Conservation (phyloP, 495 filamentous ascomycete genomes). For the Aspergillus nidulans region DNA sequence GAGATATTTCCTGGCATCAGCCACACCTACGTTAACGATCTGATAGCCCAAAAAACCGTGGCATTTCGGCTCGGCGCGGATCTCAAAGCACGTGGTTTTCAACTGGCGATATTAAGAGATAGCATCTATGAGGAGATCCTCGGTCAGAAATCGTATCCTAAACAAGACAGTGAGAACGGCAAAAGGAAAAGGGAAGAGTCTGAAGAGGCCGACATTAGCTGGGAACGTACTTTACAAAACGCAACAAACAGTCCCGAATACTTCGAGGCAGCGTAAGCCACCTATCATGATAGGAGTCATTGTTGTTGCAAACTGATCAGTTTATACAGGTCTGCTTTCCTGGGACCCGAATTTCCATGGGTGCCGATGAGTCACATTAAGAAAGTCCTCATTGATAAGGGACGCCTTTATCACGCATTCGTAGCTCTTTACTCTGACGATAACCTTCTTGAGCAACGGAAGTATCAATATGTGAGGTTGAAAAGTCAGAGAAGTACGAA, state of each 20-base stretch:
- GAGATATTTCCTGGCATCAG: slow-evolving; percentile 50
- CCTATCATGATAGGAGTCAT: neutral
- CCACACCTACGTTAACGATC: slow-evolving; percentile 34
- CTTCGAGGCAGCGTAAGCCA: slow-evolving; percentile 11
- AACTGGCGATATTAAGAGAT: slow-evolving; percentile 8
- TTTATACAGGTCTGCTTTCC: slow-evolving; percentile 1
- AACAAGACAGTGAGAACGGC: slow-evolving; percentile 40
- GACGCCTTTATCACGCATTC: slow-evolving; percentile 17
- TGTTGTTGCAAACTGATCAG: neutral
- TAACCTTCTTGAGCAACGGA: neutral
- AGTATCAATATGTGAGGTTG: neutral
- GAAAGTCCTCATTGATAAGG: slow-evolving; percentile 9
- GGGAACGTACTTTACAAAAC: slow-evolving; percentile 22
- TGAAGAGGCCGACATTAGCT: slow-evolving; percentile 22
- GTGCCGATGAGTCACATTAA: slow-evolving; percentile 13
- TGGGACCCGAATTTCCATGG: slow-evolving; percentile 14
- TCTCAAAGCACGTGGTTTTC: slow-evolving; percentile 8
- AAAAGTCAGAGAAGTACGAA: neutral
- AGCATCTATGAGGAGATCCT: slow-evolving; percentile 42
- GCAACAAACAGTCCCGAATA: slow-evolving; percentile 1
- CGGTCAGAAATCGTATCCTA: slow-evolving; percentile 42
- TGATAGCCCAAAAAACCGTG: slow-evolving; percentile 24
- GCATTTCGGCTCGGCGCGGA: neutral
- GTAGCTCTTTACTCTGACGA: slow-evolving; percentile 11
- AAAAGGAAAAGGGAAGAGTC: slow-evolving; percentile 36